phyloP scores from a whole-genome alignment of 2,329 filamentous ascomycete species.

The Scedosporium aurantiacum region DNA sequence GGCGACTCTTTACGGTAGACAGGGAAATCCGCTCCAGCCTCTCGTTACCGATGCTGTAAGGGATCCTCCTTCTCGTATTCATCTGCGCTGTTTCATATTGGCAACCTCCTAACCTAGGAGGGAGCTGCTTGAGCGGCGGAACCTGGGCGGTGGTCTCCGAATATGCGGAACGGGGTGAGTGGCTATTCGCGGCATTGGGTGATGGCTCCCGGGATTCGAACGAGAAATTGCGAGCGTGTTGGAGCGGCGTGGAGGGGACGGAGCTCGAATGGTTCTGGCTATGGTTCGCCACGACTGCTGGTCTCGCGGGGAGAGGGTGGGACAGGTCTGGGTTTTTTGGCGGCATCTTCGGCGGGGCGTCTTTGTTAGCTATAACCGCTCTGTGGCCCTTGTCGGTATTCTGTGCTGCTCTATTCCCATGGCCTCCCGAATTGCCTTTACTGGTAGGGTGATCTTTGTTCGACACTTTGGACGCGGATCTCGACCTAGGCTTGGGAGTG shows the following conservation, averaged over 20 bases:
- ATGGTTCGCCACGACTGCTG: constrained; percentile 10
- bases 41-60: constrained; percentile 80
- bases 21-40: constrained; percentile 60
- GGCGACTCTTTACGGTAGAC: constrained; percentile 58
- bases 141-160: constrained; percentile 74
- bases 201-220: constrained; percentile 71
- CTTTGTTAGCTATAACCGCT: constrained; percentile 50
- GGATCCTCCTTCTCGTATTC: constrained; percentile 74
- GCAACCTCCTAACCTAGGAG: constrained; percentile 53
- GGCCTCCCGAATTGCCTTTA: constrained; percentile 41
- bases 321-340: constrained; percentile 27
- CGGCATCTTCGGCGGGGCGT: constrained; percentile 38
- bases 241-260: constrained; percentile 85
- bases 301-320: constrained; percentile 14
- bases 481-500: constrained; percentile 35
- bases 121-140: constrained; percentile 55
- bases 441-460: constrained; percentile 36
- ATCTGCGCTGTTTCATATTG: constrained; percentile 82
- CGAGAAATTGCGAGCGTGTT: constrained; percentile 73
- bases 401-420: constrained; percentile 53
- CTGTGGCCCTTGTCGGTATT: constrained; percentile 49
- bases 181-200: constrained; percentile 62
- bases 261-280: constrained; percentile 60
- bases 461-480: constrained; percentile 50
- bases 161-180: constrained; percentile 81